Percentiles rank a stretch among this genome's conserved stretches.
Evolutionary conservation across 2,329 filamentous ascomycete species (phyloP).

Genomic region (Fusarium illudens): DNA sequence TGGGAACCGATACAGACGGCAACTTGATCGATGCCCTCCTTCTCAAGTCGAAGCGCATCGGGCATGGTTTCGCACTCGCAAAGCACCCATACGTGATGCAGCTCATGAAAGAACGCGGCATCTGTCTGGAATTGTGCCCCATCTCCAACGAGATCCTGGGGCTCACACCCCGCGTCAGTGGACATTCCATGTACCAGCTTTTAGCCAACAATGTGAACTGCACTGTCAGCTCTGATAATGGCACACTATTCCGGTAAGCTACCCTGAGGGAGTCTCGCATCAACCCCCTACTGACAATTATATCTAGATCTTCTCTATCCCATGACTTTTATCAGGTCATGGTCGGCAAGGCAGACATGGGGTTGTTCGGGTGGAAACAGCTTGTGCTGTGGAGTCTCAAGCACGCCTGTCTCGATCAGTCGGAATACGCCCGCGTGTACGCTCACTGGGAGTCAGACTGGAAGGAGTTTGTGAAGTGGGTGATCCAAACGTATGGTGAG

Average conservation of each 20-base stretch:
- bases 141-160: conserved; percentile 81
- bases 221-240: conserved; percentile 79
- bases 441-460: conserved; percentile 63
- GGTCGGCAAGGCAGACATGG: conserved; percentile 73
- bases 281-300: neutral
- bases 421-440: conserved; percentile 50
- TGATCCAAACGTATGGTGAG: conserved; percentile 54
- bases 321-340: conserved; percentile 83
- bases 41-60: conserved; percentile 73
- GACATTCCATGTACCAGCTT: conserved; percentile 73
- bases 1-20: conserved; percentile 69
- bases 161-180: conserved; percentile 69
- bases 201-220: conserved; percentile 78
- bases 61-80: conserved; percentile 75
- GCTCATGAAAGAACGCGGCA: conserved; percentile 67
- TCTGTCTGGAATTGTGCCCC: conserved; percentile 79
- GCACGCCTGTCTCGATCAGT: conserved; percentile 62
- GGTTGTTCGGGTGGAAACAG: conserved; percentile 75
- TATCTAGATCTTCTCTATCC: conserved; percentile 69
- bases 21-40: conserved; percentile 76
- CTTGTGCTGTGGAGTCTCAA: conserved; percentile 69
- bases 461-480: conserved; percentile 64
- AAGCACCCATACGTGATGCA: conserved; percentile 73
- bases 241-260: conserved; percentile 72
- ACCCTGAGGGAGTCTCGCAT: neutral